Conservation (phyloP, 768 basidiomycete genomes). For the Podaxis pistillaris region DNA sequence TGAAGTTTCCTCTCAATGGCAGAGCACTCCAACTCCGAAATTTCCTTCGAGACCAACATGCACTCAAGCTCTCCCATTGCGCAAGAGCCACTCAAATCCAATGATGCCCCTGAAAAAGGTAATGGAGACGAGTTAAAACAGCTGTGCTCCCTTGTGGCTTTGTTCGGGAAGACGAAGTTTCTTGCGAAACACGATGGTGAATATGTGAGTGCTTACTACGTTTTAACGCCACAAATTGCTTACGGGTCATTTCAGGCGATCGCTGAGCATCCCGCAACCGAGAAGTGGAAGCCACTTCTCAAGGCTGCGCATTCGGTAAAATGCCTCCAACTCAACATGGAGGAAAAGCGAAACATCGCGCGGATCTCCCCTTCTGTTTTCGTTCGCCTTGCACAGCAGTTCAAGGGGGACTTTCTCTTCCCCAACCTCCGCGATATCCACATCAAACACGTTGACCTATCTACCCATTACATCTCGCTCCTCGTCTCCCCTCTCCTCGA, state of each 20-base stretch:
- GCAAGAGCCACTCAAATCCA: neutral
- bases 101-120: neutral
- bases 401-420: neutral
- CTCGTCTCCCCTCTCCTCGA: neutral
- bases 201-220: neutral
- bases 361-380: neutral
- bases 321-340: neutral
- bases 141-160: neutral
- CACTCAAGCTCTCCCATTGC: neutral
- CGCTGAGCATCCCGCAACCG: neutral
- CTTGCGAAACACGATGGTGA: neutral
- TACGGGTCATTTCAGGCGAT: neutral
- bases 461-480: neutral
- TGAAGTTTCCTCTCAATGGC: constrained; percentile 20
- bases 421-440: neutral
- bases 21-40: neutral
- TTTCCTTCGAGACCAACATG: neutral
- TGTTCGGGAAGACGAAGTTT: neutral
- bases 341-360: neutral
- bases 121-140: neutral
- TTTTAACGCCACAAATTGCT: neutral
- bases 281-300: neutral
- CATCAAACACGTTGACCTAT: neutral
- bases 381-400: neutral
- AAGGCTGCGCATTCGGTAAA: neutral